phyloP scores from a whole-genome alignment of 1,284 basidiomycete genomes.

The Melampsora americana region DNA sequence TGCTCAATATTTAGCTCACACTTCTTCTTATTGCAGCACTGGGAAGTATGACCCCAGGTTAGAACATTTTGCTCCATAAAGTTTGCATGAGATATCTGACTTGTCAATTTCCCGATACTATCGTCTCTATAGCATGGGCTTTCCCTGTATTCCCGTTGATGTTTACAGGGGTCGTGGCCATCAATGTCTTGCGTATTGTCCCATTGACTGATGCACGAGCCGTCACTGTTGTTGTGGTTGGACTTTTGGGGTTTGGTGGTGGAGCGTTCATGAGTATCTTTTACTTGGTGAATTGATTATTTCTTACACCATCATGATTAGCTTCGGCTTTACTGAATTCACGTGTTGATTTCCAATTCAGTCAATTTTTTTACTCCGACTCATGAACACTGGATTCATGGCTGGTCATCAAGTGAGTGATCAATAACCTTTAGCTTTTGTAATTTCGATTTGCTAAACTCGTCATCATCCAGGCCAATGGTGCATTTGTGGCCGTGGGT shows the following conservation, averaged over 20 bases:
- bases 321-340: not conserved
- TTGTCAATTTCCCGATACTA: not conserved
- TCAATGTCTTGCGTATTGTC: slow-evolving; percentile 18
- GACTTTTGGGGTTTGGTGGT: slow-evolving; percentile 22
- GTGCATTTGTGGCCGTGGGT: slow-evolving; percentile 29
- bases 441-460: not conserved
- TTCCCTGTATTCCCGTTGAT: slow-evolving; percentile 38
- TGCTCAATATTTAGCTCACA: not conserved
- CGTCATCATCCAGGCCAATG: slow-evolving; percentile 21
- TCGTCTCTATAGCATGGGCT: slow-evolving; percentile 17
- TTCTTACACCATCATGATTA: not conserved
- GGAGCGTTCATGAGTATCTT: slow-evolving; percentile 38
- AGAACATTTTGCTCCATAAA: not conserved
- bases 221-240: slow-evolving; percentile 21
- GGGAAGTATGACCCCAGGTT: slow-evolving; percentile 33
- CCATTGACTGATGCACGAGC: slow-evolving; percentile 18
- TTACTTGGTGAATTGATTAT: slow-evolving; percentile 25
- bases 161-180: slow-evolving; percentile 29
- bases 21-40: slow-evolving; percentile 10
- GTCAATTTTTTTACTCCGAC: slow-evolving; percentile 29
- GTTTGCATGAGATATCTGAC: not conserved
- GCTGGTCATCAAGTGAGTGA: slow-evolving; percentile 36
- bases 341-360: not conserved
- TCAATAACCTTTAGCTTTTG: too few relatives aligned
- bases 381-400: slow-evolving; percentile 30